Base-by-base conservation (phyloP, 2,329 filamentous ascomycete species). In the Saccharata proteae region DNA sequence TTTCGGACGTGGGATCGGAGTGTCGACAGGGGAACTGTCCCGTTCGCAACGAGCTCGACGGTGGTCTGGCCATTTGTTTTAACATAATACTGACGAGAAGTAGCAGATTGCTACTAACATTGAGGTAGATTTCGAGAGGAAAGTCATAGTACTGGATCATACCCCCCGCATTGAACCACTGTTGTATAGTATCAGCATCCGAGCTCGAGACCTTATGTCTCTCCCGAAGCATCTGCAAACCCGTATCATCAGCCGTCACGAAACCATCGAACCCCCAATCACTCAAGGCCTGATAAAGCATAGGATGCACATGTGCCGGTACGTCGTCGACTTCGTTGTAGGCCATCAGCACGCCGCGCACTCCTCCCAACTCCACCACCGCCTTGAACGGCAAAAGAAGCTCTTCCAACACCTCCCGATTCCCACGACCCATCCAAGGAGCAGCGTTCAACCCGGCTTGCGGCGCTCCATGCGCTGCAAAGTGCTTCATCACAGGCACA, bases 101-200 rank as follows among this genome's bases (percentile, higher is more conserved):
- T 6, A 19, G 4, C 27, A n/a, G 14, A 27, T n/a, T 7, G 22
- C 16, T 9, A 13, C 39, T 23, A 11, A 41, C 42, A 26, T 59
- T 53, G 16, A 61, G 43, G 24, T 55, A 59, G 6, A 46, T 42
- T 8, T 56, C 51, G 10, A 64, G 35, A 3, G 58, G 50, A 35
- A 58, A 62, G 36, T 63, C 59, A 27, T 64, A 64, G 35, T 57
- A 64, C 30, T 62, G 60, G 2, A 62, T 43, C 57, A 63, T 63
- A 1, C 58, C 56, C 19, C 60, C 60, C 3, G 57, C 57, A 31
- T 59, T 59, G 31, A 59, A 59, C 58, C 58, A 64, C 27, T 64
- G 59, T 3, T 42, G 43, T 19, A 64, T 58, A 3, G 52, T 54
- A 39, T 58, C 55, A 6, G 52, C 55, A 1, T 54, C 51, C 6